Evolutionary conservation across 345 rosid genomes (phyloP), one percentile per base, ranked within the genome.

Genomic region (Reutealis trisperma): DNA sequence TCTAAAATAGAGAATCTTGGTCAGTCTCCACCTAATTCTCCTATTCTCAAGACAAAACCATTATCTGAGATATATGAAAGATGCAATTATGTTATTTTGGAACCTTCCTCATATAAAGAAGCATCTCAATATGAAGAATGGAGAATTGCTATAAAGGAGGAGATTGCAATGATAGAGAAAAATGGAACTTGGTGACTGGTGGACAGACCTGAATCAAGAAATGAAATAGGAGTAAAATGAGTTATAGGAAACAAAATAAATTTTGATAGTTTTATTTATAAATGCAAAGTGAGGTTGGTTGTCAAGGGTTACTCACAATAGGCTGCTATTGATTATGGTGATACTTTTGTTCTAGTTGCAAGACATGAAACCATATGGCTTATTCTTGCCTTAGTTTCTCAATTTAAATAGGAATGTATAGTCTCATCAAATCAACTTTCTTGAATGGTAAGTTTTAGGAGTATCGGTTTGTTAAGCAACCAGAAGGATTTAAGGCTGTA

Each of bases 21-120:
- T 30, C 19, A 32, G 0, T 3, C 8, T 1, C 0, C 37, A 0
- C 1, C 6, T 27, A 22, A 32, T 2, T 24, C 1, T 2, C 21
- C n/a, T 24, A 0, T 30, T 24, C 16, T 1, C 2, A 21, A 11
- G 4, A 32, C 5, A 30, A 63, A 5, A 15, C 1, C 10, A 0
- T 63, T 63, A 30, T 14, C 1, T 27, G n/a, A 63, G 1, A 7
- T 63, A 1, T 63, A 32, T 0, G 37, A 0, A 0, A 14, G 1
- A 0, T 63, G 67, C 0, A 63, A 63, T 63, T 0, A 1, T 63
- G 67, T 9, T 63, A 10, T 5, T 15, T 2, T 1, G 0, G 44
- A 63, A 63, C 1, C 5, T 7, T 14, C 19, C 12, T 19, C 13
- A 0, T 32, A 30, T 63, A 1, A 30, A 30, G 44, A 30, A 63